Evolutionary conservation across 805 yeast genomes (phyloP).

Genomic region (Ogataea trehaloabstinens): DNA sequence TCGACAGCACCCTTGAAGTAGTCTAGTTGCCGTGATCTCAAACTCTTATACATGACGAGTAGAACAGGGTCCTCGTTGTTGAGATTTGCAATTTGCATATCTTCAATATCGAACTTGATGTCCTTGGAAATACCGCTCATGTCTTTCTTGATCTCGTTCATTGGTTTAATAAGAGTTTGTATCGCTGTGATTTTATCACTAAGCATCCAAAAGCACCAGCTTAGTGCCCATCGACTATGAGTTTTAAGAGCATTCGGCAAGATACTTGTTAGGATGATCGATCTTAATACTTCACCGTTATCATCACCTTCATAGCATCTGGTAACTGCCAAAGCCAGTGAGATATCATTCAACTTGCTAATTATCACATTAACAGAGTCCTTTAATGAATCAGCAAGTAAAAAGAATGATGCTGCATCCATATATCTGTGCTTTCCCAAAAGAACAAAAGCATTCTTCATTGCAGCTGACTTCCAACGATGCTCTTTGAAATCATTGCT

Average conservation of each 20-base stretch:
- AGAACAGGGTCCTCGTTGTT: slow-evolving; percentile 75
- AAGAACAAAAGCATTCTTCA: slow-evolving; percentile 88
- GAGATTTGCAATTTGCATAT: slow-evolving; percentile 16
- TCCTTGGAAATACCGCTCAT: slow-evolving; percentile 28
- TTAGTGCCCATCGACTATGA: slow-evolving; percentile 79
- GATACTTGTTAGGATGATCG: slow-evolving; percentile 47
- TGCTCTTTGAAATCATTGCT: slow-evolving; percentile 69
- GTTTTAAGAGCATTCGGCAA: slow-evolving; percentile 54
- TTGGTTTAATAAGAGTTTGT: slow-evolving; percentile 61
- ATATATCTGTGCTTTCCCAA: slow-evolving; percentile 81
- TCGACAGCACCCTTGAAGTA: slow-evolving; percentile 51
- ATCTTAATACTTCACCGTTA: slow-evolving; percentile 49
- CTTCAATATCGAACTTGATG: slow-evolving; percentile 37
- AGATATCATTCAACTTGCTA: slow-evolving; percentile 62
- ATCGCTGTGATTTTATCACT: slow-evolving; percentile 50
- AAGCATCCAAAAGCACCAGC: slow-evolving; percentile 77
- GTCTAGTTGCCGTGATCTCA: slow-evolving; percentile 52
- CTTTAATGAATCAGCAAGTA: slow-evolving; percentile 68
- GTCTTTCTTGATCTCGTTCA: slow-evolving; percentile 36
- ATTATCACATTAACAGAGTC: slow-evolving; percentile 78
- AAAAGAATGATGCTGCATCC: slow-evolving; percentile 88
- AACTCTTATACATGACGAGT: slow-evolving; percentile 57
- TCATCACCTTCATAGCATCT: slow-evolving; percentile 67
- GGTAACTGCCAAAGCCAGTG: slow-evolving; percentile 78
- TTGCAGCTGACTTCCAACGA: slow-evolving; percentile 86